A percentile compares a stretch with the other conserved stretches of the same genome.
Conservation (phyloP, 495 filamentous ascomycete species). For the Bombardia bombarda region DNA sequence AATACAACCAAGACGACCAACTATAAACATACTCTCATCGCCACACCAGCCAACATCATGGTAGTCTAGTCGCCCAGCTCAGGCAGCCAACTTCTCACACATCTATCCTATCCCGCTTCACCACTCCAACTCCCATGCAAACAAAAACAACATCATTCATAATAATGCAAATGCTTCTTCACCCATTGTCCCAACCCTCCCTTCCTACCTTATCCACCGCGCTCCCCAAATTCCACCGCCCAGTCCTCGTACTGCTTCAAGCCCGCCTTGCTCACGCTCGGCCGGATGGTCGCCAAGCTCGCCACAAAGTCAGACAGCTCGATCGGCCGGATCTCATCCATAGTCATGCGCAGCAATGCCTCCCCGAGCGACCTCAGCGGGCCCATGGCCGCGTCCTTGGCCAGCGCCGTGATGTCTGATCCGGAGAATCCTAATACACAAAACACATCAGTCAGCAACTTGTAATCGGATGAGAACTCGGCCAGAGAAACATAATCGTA, state of each 20-base stretch:
- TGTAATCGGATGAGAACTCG: neutral
- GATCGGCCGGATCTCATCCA: conserved; percentile 90
- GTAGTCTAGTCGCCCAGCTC: too few species aligned
- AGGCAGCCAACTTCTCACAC: too few species aligned
- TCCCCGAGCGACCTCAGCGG: conserved; percentile 88
- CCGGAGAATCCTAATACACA: conserved; percentile 73
- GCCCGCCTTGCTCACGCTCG: conserved; percentile 81
- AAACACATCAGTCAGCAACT: conserved; percentile 2
- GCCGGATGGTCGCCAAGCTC: conserved; percentile 78
- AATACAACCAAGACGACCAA: too few species aligned
- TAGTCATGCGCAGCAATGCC: conserved; percentile 77
- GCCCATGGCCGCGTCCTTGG: conserved; percentile 98
- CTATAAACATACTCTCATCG: too few species aligned
- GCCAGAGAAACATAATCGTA: neutral
- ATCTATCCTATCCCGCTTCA: too few species aligned
- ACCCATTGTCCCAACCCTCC: too few species aligned
- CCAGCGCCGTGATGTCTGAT: conserved; percentile 92
- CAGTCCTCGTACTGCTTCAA: conserved; percentile 87
- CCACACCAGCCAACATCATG: too few species aligned
- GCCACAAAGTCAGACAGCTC: conserved; percentile 74
- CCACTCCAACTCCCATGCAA: too few species aligned
- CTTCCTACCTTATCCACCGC: conserved; percentile 67
- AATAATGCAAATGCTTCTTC: too few species aligned
- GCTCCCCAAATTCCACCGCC: conserved; percentile 87
- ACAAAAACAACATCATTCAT: too few species aligned